Evolutionary conservation across 2,329 filamentous ascomycete species (phyloP), one percentile per base, ranked within the genome.

Genomic region (Periconia sp.): DNA sequence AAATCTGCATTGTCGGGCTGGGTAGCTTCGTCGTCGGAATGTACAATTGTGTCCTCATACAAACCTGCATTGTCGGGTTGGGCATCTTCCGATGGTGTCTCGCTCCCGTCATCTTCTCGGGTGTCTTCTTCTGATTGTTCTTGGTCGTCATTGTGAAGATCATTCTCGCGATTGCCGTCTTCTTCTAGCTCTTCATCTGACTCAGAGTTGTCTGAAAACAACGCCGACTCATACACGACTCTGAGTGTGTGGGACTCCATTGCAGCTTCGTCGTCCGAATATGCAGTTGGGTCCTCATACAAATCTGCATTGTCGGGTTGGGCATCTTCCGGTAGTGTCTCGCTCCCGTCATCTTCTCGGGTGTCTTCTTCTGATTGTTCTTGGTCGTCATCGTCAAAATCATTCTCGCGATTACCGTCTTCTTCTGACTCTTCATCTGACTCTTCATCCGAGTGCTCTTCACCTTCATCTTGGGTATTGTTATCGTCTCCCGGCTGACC

Each of bases 401-500:
- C 25, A 24, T 24, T 21, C 4, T 31, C 28, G 12, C n/a, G n/a
- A n/a, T 25, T 21, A 4, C 10, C 18, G 1, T 36, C 26, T 4
- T 28, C 33, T 4, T 23, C 37, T 8, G n/a, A 5, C 6, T 32
- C 36, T 18, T 12, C 36, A 15, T 46, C 35, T n/a, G n/a, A n/a
- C n/a, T n/a, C n/a, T n/a, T n/a, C n/a, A n/a, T n/a, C n/a, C n/a
- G n/a, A n/a, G n/a, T n/a, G n/a, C n/a, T n/a, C n/a, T 4, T 39
- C 31, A 4, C 28, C 26, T 18, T 24, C 26, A 8, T 31, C 32
- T 15, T 19, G 16, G 3, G 24, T 23, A 12, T 15, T 24, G 4
- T 44, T 12, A n/a, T 40, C 36, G 3, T 32, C 28, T 9, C 24
- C 36, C 15, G 11, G 22, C 4, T 65, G 3, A 65, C 15, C 15